Evolutionary conservation across 306 rosid genomes (phyloP), one percentile per base, ranked within the genome.

Genomic region (Senna tora): DNA sequence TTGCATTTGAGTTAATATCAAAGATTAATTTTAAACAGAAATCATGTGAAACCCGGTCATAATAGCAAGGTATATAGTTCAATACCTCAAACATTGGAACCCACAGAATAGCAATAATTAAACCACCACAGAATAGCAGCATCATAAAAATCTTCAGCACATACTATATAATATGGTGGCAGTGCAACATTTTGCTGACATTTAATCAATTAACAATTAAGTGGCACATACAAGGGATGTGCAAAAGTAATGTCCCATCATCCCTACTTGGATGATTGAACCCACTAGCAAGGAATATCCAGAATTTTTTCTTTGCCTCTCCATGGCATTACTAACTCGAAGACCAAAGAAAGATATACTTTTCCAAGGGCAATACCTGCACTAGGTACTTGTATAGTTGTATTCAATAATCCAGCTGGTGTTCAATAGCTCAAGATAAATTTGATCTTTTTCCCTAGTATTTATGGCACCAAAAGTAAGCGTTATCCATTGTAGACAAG

Each of bases 101-200:
- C 53, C 43, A 34, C 30, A 43, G 52, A 58, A 20, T 34, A 16
- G 20, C n/a, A 34, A 52, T 65, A 13, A 19, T 0, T 19, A 43
- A 36, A 53, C 49, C 75, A 71, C 17, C 3, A 13, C 4, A 49
- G 39, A 12, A 54, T 22, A n/a, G 53, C 34, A 71, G 30, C 45
- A 71, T 50, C 49, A 22, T 22, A 32, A 32, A 75, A 62, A 9
- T 54, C 50, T 9, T 17, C 45, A 14, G 52, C 38, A 43, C 46
- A 49, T 15, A 64, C n/a, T 25, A 38, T 25, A 38, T 43, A 75
- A 80, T 53, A 67, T 25, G 39, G 66, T 30, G 13, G 21, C 42
- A 25, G 1, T 13, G 45, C 10, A 56, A 34, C n/a, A 33, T 32
- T 33, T 32, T 32, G 20, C 65, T 16, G 6, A 7, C 62, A 55